Evolutionary conservation across 192 early-diverging fungal genomes (phyloP).

Genomic region (Thamnidium elegans): DNA sequence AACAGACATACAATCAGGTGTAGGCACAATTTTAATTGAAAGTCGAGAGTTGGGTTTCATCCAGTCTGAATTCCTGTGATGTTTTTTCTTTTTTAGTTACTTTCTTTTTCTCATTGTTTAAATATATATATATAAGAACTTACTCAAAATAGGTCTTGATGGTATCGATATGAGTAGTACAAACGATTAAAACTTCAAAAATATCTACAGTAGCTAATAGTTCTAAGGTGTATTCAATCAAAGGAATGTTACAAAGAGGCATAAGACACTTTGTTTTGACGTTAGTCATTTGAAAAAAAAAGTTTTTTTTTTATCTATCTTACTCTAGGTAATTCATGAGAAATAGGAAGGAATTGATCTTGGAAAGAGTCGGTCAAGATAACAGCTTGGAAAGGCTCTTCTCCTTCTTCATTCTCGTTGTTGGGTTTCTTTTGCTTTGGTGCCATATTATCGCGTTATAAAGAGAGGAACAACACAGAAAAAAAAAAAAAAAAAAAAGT

Average conservation of each 20-base stretch:
- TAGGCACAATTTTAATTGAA: constrained; percentile 68
- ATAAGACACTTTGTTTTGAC: constrained; percentile 68
- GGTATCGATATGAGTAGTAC: constrained; percentile 77
- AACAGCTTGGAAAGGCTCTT: constrained; percentile 81
- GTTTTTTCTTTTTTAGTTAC: not conserved
- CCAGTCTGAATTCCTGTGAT: constrained; percentile 71
- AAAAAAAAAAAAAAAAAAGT: no score
- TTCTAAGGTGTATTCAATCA: constrained; percentile 97
- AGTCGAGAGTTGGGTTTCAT: constrained; percentile 60
- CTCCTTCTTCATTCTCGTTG: constrained; percentile 38
- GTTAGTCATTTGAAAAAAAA: not conserved
- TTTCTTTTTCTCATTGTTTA: no score
- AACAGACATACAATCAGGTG: constrained; percentile 70
- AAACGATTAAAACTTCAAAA: constrained; percentile 82
- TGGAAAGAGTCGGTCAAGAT: constrained; percentile 91
- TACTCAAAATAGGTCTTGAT: constrained; percentile 86
- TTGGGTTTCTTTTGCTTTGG: constrained; percentile 26
- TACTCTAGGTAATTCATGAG: constrained; percentile 78
- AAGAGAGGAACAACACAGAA: no score
- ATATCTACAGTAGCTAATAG: constrained; percentile 85
- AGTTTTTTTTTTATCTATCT: not conserved
- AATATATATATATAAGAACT: not conserved
- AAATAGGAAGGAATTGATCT: constrained; percentile 84
- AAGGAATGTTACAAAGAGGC: constrained; percentile 91
- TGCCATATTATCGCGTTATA: constrained; percentile 16